phyloP scores from a whole-genome alignment of 768 basidiomycete species.

The Lepiota subincarnata region DNA sequence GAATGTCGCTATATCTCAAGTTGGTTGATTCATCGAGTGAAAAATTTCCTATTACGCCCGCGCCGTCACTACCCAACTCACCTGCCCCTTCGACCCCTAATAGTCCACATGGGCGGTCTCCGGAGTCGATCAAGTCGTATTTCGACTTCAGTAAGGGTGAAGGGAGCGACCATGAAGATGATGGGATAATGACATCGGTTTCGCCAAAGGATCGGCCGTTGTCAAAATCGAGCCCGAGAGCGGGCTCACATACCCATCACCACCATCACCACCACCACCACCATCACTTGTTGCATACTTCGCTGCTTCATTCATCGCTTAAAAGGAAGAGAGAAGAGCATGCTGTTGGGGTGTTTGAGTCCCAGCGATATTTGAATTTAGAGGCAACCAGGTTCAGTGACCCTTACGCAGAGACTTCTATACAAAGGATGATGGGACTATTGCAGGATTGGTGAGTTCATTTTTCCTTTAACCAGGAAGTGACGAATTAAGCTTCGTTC shows the following conservation, averaged over 20 bases:
- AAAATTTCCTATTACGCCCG: constrained; percentile 37
- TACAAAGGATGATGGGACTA: constrained; percentile 38
- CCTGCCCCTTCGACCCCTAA: background rate
- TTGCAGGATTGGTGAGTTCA: constrained; percentile 37
- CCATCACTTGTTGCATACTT: constrained; percentile 33
- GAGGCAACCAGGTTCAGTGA: constrained; percentile 53
- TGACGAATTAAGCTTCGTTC: background rate
- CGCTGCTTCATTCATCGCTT: constrained; percentile 35
- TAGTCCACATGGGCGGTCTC: background rate
- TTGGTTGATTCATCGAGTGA: constrained; percentile 62
- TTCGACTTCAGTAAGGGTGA: background rate
- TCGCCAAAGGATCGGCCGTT: background rate
- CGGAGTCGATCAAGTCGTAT: background rate
- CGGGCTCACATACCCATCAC: constrained; percentile 11
- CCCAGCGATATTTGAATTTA: constrained; percentile 63
- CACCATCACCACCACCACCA: constrained; percentile 24
- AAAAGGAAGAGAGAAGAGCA: constrained; percentile 36
- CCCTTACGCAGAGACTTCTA: constrained; percentile 40
- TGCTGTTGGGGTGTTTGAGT: constrained; percentile 72
- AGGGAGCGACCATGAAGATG: background rate
- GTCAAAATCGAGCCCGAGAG: background rate
- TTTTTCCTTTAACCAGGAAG: background rate
- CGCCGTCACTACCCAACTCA: background rate
- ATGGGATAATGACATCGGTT: background rate
- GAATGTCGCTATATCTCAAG: constrained; percentile 57